These are phyloP conservation scores for Oryza meridionalis DNA, from an alignment of 176 grass and related monocot genomes.

Conservation along the genomic window DNA sequence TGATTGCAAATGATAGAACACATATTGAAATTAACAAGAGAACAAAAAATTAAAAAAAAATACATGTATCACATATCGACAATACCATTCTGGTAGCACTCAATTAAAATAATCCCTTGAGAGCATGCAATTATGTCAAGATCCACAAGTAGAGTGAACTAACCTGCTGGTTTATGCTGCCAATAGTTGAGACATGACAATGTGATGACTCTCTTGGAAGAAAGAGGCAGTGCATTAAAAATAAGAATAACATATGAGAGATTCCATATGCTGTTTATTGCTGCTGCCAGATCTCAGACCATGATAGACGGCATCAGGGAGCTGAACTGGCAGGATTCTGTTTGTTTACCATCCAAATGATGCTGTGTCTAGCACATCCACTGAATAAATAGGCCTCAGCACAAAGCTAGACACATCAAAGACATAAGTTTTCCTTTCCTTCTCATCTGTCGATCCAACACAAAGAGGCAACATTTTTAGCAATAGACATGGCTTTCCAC, in stretches of 20 bases:
- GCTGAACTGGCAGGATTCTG: background rate
- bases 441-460: background rate
- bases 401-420: slow-evolving; percentile 17
- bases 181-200: background rate
- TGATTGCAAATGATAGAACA: slow-evolving; percentile 2
- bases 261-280: background rate
- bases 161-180: background rate
- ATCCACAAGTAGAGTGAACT: background rate
- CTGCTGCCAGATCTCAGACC: slow-evolving; percentile 4
- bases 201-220: background rate
- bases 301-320: slow-evolving; percentile 19
- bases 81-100: background rate
- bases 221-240: background rate
- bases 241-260: background rate
- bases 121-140: background rate
- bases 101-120: slow-evolving; percentile 1
- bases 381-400: slow-evolving; percentile 15
- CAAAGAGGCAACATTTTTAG: background rate
- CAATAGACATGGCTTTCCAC: slow-evolving; percentile 26
- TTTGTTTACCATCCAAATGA: slow-evolving; percentile 15
- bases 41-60: too few species aligned
- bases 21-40: slow-evolving; percentile 3
- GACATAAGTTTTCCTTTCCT: slow-evolving; percentile 7
- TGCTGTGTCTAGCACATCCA: background rate
- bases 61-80: background rate